Conservation (phyloP, 2,329 filamentous ascomycete species). For the Colletotrichum scovillei region DNA sequence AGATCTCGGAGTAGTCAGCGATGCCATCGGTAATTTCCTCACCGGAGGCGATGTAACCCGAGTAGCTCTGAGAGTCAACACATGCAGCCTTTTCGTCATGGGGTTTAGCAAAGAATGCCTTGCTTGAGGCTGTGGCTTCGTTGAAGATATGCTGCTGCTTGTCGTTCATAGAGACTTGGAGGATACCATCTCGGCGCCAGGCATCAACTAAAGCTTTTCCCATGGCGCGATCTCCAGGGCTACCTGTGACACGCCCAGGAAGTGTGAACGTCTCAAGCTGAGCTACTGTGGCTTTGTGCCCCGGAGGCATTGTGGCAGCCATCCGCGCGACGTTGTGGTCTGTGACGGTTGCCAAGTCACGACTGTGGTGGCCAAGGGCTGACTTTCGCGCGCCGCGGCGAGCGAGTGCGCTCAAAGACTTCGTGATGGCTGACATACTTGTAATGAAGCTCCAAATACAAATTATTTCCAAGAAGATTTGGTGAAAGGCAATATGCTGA, state of each 20-base stretch:
- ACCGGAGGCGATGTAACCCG: constrained; percentile 61
- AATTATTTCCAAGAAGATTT: not conserved
- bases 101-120: constrained; percentile 51
- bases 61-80: constrained; percentile 57
- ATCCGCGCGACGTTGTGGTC: constrained; percentile 29
- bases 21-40: constrained; percentile 61
- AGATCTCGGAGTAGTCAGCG: constrained; percentile 64
- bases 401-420: constrained; percentile 17
- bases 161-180: constrained; percentile 55
- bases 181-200: constrained; percentile 58
- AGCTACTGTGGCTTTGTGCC: constrained; percentile 31
- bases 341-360: constrained; percentile 21
- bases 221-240: constrained; percentile 46
- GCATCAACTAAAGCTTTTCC: constrained; percentile 54
- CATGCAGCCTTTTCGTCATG: constrained; percentile 53
- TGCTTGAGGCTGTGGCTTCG: constrained; percentile 50
- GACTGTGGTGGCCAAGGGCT: constrained; percentile 6
- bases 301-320: constrained; percentile 28
- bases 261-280: constrained; percentile 55
- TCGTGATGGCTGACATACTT: constrained; percentile 22
- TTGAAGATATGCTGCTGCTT: constrained; percentile 49
- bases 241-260: constrained; percentile 49
- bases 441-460: not conserved
- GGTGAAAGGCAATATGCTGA: not conserved
- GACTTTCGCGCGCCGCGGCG: constrained; percentile 16